Percentiles rank a stretch among this genome's conserved stretches.
These are phyloP conservation scores for Penicillium desertorum DNA, from an alignment of 495 filamentous ascomycete species.

Conservation along the genomic window DNA sequence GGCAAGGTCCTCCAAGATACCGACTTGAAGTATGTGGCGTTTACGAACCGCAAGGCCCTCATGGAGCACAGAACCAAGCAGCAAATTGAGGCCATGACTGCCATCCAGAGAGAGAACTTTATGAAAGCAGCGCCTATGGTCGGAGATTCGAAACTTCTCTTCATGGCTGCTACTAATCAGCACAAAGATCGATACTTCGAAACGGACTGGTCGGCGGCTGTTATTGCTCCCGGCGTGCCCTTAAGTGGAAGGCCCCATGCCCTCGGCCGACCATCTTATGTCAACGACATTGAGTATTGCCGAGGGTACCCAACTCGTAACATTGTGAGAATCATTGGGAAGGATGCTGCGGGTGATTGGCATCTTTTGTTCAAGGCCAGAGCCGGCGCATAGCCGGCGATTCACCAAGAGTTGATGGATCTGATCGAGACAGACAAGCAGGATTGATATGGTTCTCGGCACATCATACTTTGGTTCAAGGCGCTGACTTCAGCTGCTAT, in stretches of 20 bases:
- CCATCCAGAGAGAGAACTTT: constrained; percentile 3
- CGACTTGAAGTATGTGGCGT: constrained; percentile 34
- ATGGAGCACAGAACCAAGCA: constrained; percentile 22
- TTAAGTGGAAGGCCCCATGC: constrained; percentile 1
- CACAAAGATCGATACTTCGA: constrained; percentile 17
- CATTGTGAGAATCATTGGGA: constrained; percentile 34
- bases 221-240: constrained; percentile 2
- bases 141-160: constrained; percentile 2
- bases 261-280: background rate
- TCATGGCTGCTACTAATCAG: constrained; percentile 14
- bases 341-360: constrained; percentile 47
- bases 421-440: background rate
- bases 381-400: constrained; percentile 6
- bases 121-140: background rate
- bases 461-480: background rate
- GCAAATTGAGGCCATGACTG: constrained; percentile 11
- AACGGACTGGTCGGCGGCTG: constrained; percentile 18
- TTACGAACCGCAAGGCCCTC: constrained; percentile 32
- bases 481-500: too few species aligned
- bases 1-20: constrained; percentile 29
- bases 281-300: constrained; percentile 29
- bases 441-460: background rate
- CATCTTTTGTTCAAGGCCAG: constrained; percentile 31
- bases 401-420: background rate
- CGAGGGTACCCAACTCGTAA: constrained; percentile 27